Evolutionary conservation across 176 grass and related monocot genomes (phyloP), one percentile per base, ranked within the genome.

Genomic region (Bromus sterilis): DNA sequence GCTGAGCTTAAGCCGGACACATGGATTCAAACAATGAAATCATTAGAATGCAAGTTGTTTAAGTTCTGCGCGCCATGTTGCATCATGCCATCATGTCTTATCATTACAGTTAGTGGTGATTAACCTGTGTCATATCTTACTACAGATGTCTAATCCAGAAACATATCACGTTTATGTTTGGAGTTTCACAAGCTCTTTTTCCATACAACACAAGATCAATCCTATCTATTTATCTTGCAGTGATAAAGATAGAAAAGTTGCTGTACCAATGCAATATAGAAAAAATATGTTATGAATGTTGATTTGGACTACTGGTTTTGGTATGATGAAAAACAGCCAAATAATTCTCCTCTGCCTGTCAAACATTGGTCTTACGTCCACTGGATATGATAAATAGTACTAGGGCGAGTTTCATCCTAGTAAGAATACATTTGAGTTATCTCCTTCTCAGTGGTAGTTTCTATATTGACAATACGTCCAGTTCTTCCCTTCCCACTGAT

Each of bases 61-160:
- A 79, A 49, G 7, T 79, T 64, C 4, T 15, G 16, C 62, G 56
- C 23, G 41, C 26, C 6, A 28, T 18, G 26, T 46, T 8, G 57
- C 65, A 68, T 81, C 81, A 14, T 48, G 51, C 28, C 65, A 68
- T 81, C 81, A 14, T 48, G 51, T 28, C 20, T 46, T 33, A 80
- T 26, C 33, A 33, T 64, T 42, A 66, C 34, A 48, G 11, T 31
- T 72, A 43, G 29, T 33, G 31, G 25, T 82, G 66, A 40, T 76
- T 43, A 56, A 31, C 64, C 3, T 55, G 26, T 25, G 25, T 37
- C 39, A 71, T 48, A 4, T 4, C 24, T 65, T 44, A 39, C 65
- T 25, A 13, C 62, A 68, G 10, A 59, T 78, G 62, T 85, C n/a
- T 28, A 78, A 7, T 77, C 42, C 24, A 66, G 18, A 44, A 72